Base-by-base conservation (phyloP, 2,329 filamentous ascomycete species). In the Diaporthe sp. region DNA sequence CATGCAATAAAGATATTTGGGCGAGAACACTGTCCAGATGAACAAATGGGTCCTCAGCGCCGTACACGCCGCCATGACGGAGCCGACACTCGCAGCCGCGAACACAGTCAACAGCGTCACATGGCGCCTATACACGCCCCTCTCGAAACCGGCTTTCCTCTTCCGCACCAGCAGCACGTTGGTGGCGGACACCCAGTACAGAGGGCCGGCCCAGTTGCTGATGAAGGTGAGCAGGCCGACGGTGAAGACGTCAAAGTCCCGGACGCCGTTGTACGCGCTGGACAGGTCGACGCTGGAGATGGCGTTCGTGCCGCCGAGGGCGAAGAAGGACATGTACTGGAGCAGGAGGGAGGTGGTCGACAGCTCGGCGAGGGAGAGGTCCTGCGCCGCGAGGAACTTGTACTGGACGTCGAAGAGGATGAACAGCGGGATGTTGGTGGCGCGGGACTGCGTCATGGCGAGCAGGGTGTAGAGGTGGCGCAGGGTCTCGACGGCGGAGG, bases 21-120 rank as follows among this genome's bases (percentile, higher is more conserved):
- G 97, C 78, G 95, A 98, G 84, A 99, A 99, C 15, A 99, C 97
- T 0, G 96, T 98, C 97, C 97, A 99, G 77, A 99, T 96, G 82
- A 99, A 99, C 75, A 99, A 84, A 87, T 99, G 97, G 42, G 94
- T 95, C 79, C 96, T 88, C 81, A 99, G 84, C 10, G 90, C 88
- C 65, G 94, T 95, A 83, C 97, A 99, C 22, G 96, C 95, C 20
- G 90, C 91, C 96, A 98, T 98, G 34, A 98, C 93, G 63, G 92
- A 93, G 3, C 91, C 84, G 72, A 94, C 84, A 78, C 91, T 92
- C 1, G 87, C 86, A 1, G 93, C 89, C 15, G 90, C 86, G 82
- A 97, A 98, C 15, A 93, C 83, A 1, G 95, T 98, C 80, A 94
- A 83, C 55, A 94, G 80, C 0, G 89, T 86, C 0, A 93, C 81